Percentiles rank a stretch among this genome's conserved stretches.
phyloP scores from a whole-genome alignment of 345 rosid genomes.

The Carallia pectinifolia region DNA sequence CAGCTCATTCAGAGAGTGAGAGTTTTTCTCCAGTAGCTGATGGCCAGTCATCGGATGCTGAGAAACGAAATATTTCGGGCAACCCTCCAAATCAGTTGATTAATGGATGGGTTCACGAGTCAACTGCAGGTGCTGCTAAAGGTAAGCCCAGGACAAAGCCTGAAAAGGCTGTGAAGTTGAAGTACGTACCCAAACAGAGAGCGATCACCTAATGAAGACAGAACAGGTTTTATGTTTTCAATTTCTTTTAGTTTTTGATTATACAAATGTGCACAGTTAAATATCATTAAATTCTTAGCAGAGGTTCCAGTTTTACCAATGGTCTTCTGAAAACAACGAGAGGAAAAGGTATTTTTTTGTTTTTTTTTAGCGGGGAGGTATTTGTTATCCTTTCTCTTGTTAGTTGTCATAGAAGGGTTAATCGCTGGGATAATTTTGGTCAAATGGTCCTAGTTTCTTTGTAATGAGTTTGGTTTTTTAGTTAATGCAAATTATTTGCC shows the following conservation, averaged over 20 bases:
- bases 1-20: conserved; percentile 19
- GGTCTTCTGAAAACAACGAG: conserved; percentile 47
- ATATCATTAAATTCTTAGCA: conserved; percentile 41
- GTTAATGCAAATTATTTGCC: conserved; percentile 15
- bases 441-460: conserved; percentile 21
- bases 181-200: conserved; percentile 75
- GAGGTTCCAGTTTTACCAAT: conserved; percentile 69
- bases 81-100: conserved; percentile 24
- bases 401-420: conserved; percentile 22
- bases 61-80: conserved; percentile 14
- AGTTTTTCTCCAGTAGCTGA: conserved; percentile 14
- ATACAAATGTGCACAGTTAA: conserved; percentile 43
- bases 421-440: conserved; percentile 19
- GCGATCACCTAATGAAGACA: conserved; percentile 21
- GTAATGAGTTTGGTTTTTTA: conserved; percentile 40
- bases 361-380: not conserved
- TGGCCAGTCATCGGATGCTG: conserved; percentile 29
- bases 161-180: conserved; percentile 66
- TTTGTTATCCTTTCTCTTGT: not conserved
- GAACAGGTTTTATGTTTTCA: conserved; percentile 22
- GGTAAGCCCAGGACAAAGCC: conserved; percentile 48
- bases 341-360: conserved; percentile 25
- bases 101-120: conserved; percentile 6
- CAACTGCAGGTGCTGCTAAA: conserved; percentile 29
- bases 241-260: not conserved